Evolutionary conservation across 768 basidiomycete genomes (phyloP).

Genomic region (Ephemerocybe angulata): DNA sequence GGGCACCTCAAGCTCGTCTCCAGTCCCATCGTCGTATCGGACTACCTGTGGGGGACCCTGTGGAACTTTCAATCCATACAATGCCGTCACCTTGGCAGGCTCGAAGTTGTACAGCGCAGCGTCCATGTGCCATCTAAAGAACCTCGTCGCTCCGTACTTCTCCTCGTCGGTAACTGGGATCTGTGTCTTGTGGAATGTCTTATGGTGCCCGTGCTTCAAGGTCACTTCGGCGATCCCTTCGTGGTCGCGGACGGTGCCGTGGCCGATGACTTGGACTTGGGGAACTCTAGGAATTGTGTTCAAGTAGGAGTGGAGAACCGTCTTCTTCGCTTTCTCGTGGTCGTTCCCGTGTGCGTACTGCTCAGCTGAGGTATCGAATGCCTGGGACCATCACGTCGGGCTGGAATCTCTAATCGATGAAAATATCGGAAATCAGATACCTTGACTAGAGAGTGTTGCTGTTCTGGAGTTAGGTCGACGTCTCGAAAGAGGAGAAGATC

Average conservation of each 20-base stretch:
- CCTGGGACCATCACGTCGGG: slow-evolving; percentile 38
- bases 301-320: slow-evolving; percentile 84
- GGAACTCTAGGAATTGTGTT: slow-evolving; percentile 88
- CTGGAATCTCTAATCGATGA: background rate
- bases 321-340: slow-evolving; percentile 67
- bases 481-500: slow-evolving; percentile 72
- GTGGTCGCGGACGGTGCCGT: slow-evolving; percentile 75
- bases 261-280: slow-evolving; percentile 91
- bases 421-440: slow-evolving; percentile 35
- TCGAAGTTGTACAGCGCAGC: slow-evolving; percentile 76
- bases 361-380: slow-evolving; percentile 62
- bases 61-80: slow-evolving; percentile 77
- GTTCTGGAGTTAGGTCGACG: slow-evolving; percentile 66
- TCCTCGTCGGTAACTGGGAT: slow-evolving; percentile 72
- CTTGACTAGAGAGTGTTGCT: slow-evolving; percentile 84
- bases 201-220: slow-evolving; percentile 85
- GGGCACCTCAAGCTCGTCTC: slow-evolving; percentile 77
- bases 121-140: slow-evolving; percentile 92
- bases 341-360: slow-evolving; percentile 88
- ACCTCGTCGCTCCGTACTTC: slow-evolving; percentile 69
- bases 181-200: slow-evolving; percentile 79
- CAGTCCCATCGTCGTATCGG: slow-evolving; percentile 84
- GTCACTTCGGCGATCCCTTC: slow-evolving; percentile 74
- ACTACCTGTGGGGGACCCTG: slow-evolving; percentile 58
- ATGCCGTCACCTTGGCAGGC: slow-evolving; percentile 81